Percentiles rank a stretch among this genome's conserved stretches.
phyloP scores from a whole-genome alignment of 306 rosid genomes.

The Spatholobus suberectus region DNA sequence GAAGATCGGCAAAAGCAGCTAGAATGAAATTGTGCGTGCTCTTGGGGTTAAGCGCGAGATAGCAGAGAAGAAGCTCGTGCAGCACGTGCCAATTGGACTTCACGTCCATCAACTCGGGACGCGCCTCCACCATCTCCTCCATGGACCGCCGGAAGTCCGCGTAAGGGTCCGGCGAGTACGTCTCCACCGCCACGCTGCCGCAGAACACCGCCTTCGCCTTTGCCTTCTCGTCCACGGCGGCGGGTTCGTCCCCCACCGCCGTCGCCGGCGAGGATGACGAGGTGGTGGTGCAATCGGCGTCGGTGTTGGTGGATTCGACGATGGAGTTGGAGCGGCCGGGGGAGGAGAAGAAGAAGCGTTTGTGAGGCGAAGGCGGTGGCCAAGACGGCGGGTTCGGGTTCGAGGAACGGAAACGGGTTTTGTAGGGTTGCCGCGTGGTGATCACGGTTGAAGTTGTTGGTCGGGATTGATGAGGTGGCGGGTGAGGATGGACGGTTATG shows the following conservation, averaged over 20 bases:
- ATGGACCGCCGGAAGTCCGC: conserved; percentile 89
- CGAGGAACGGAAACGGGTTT: too few species aligned
- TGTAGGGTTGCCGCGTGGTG: too few species aligned
- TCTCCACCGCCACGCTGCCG: conserved; percentile 73
- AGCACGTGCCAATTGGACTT: conserved; percentile 70
- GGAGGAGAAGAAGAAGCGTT: conserved; percentile 94
- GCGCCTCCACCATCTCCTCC: conserved; percentile 99
- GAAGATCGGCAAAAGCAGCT: conserved; percentile 79
- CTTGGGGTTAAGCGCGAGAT: conserved; percentile 82
- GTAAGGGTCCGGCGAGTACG: conserved; percentile 84
- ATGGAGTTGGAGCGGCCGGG: conserved; percentile 98
- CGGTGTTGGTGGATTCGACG: conserved; percentile 54
- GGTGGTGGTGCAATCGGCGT: conserved; percentile 29
- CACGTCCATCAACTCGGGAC: conserved; percentile 56
- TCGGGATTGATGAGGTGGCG: conserved; percentile 37
- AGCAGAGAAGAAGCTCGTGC: conserved; percentile 85
- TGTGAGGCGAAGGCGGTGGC: conserved; percentile 84
- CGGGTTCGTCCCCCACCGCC: not conserved
- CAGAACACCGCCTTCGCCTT: conserved; percentile 44
- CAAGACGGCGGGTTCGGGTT: conserved; percentile 48
- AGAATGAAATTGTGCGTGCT: conserved; percentile 79
- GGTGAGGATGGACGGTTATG: conserved; percentile 36
- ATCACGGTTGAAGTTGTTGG: conserved; percentile 62
- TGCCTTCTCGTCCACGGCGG: not conserved
- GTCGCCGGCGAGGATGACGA: not conserved